Base-by-base conservation (phyloP, 805 yeast genomes). In the Tetrapisispora taiwanensis region DNA sequence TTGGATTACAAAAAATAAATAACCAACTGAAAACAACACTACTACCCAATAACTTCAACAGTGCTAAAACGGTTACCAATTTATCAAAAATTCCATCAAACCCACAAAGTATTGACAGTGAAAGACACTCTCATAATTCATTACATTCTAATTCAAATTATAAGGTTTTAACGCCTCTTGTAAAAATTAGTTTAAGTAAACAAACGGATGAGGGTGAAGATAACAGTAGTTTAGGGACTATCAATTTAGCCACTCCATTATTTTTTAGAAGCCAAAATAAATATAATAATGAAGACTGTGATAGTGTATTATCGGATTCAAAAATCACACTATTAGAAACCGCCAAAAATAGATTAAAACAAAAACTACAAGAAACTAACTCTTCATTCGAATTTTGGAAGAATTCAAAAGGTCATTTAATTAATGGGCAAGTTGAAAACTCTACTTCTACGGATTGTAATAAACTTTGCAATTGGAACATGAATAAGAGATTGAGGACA, bases 141-240 rank as follows among this genome's bases (percentile, higher is more conserved):
- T n/a, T 33, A 15, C 26, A 7, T 6, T 40, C 19, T 14, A 4
- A 14, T 4, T 22, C 36, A 20, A 40, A 26, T 14, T 40, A 32
- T 15, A 40, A 33, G 15, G 35, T 40, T 15, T 28, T 41, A 13
- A 41, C 43, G 14, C 43, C 43, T 12, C 33, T 41, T 14, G 32
- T 41, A 7, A 33, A 34, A 19, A 34, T 41, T 8, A 27, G 39
- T 28, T 10, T 17, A 9, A 10, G n/a, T n/a, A 34, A 33, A 18
- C 9, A 19, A 4, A 9, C 22, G 5, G 3, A 15, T 8, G 36
- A 31, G 2, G 6, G n/a, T 15, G 42, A 22, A 4, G 42, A 24
- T n/a, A 40, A 27, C 17, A 31, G 26, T 17, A 32, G 32, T 7
- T 7, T 30, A 12, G 41, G 34, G 3, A 30, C 41, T 20, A 3